A percentile compares a stretch with the other conserved stretches of the same genome.
phyloP scores from a whole-genome alignment of 2,329 filamentous ascomycete genomes.

The Cryoendolithus antarcticus region DNA sequence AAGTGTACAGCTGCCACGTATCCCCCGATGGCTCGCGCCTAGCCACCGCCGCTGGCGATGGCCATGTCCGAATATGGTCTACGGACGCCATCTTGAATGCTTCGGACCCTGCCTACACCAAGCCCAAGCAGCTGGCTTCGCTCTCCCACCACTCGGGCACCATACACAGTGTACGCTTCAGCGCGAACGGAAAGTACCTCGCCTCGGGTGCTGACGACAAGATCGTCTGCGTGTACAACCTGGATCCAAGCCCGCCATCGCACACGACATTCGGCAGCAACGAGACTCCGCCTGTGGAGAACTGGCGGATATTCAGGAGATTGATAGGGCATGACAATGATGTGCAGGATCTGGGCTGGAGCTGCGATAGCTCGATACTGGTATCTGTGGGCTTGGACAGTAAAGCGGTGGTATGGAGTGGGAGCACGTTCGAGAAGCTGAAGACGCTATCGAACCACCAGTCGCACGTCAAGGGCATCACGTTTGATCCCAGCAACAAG shows the following conservation, averaged over 20 bases:
- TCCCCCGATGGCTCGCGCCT: slow-evolving; percentile 87
- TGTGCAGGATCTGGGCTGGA: slow-evolving; percentile 96
- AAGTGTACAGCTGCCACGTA: slow-evolving; percentile 96
- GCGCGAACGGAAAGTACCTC: slow-evolving; percentile 84
- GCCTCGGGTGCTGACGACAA: slow-evolving; percentile 97
- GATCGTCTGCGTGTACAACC: slow-evolving; percentile 92
- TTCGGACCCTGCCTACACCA: slow-evolving; percentile 55
- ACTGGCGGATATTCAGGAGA: slow-evolving; percentile 91
- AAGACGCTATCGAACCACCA: slow-evolving; percentile 89
- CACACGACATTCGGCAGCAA: slow-evolving; percentile 72
- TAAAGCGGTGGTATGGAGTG: slow-evolving; percentile 97
- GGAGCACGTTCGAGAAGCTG: slow-evolving; percentile 93
- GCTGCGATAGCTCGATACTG: slow-evolving; percentile 84
- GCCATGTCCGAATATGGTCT: slow-evolving; percentile 95
- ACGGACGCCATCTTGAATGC: slow-evolving; percentile 85
- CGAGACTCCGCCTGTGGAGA: slow-evolving; percentile 86
- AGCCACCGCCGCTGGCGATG: slow-evolving; percentile 91
- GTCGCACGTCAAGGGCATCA: slow-evolving; percentile 97
- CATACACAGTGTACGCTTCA: slow-evolving; percentile 94
- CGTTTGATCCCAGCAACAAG: slow-evolving; percentile 96
- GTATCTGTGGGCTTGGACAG: slow-evolving; percentile 95
- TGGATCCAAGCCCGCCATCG: slow-evolving; percentile 69
- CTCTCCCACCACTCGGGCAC: slow-evolving; percentile 98
- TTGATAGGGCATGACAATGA: slow-evolving; percentile 97
- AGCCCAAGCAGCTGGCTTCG: slow-evolving; percentile 85